Evolutionary conservation across 2,329 filamentous ascomycete species (phyloP).

Genomic region (Dothidotthia symphoricarpi): DNA sequence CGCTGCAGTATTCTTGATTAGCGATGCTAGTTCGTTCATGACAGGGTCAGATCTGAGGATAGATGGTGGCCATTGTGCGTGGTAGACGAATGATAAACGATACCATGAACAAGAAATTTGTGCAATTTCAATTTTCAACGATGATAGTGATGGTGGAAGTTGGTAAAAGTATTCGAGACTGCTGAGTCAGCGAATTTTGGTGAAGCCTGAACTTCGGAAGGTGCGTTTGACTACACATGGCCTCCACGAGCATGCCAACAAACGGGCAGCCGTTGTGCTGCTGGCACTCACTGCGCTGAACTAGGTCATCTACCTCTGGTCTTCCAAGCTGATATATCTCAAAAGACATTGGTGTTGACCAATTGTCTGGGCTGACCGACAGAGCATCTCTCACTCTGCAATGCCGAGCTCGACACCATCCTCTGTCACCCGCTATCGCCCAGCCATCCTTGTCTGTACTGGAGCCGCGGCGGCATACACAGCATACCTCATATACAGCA

Average conservation of each 20-base stretch:
- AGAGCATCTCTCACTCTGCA: conserved; percentile 10
- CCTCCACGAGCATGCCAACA: conserved; percentile 5
- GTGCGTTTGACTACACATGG: too few relatives aligned
- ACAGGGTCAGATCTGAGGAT: conserved; percentile 42
- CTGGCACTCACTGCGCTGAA: background rate
- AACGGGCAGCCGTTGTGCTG: conserved; percentile 15
- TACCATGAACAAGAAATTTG: too few relatives aligned
- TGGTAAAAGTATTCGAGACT: too few relatives aligned
- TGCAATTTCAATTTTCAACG: too few relatives aligned
- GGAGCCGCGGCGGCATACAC: conserved; percentile 57
- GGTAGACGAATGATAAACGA: too few relatives aligned
- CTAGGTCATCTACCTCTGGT: background rate
- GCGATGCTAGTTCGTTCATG: conserved; percentile 44
- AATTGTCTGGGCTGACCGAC: conserved; percentile 1
- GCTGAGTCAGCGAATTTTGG: too few relatives aligned
- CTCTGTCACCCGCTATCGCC: conserved; percentile 41
- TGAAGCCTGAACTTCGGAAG: too few relatives aligned
- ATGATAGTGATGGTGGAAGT: too few relatives aligned
- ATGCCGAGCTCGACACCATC: conserved; percentile 36
- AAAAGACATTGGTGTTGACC: background rate
- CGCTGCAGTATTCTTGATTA: conserved; percentile 41
- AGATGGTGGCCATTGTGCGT: conserved; percentile 41
- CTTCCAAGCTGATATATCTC: background rate
- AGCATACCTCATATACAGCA: conserved; percentile 59
- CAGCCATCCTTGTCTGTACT: conserved; percentile 56